phyloP scores from a whole-genome alignment of 179 eudicot species.

The Beta lomatogona region DNA sequence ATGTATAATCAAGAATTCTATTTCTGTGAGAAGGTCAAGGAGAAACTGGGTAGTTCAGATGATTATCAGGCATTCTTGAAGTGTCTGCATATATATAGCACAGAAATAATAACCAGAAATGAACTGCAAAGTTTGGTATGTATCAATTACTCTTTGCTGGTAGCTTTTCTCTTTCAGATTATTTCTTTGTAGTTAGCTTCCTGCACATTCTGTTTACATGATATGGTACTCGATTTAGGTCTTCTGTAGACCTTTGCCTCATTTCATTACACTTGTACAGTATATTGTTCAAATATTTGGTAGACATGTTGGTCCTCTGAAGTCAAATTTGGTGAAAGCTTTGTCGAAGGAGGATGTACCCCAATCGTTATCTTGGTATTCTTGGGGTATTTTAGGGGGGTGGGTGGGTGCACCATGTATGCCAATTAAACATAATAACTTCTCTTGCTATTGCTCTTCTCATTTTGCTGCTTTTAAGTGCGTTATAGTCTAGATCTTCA shows the following conservation, averaged over 20 bases:
- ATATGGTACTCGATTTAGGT: slow-evolving; percentile 17
- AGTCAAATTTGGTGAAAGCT: not conserved
- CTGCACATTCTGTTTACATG: slow-evolving; percentile 5
- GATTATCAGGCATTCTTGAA: slow-evolving; percentile 92
- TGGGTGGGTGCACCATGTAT: no score
- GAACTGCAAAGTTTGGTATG: slow-evolving; percentile 87
- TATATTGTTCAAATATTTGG: not conserved
- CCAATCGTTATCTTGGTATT: not conserved
- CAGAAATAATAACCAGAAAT: slow-evolving; percentile 79
- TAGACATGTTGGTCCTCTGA: not conserved
- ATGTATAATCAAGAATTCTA: slow-evolving; percentile 69
- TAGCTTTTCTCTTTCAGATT: not conserved
- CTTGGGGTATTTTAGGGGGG: no score
- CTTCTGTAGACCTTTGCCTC: slow-evolving; percentile 5
- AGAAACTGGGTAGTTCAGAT: slow-evolving; percentile 60
- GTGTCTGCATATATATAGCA: slow-evolving; percentile 91
- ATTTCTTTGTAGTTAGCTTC: not conserved
- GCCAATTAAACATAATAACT: no score
- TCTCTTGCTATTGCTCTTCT: not conserved
- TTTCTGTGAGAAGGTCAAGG: slow-evolving; percentile 93
- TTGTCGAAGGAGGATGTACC: slow-evolving; percentile 2
- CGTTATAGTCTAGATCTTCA: not conserved
- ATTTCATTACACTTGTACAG: not conserved
- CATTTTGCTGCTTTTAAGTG: not conserved
- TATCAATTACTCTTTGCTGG: slow-evolving; percentile 15